Percentiles rank a stretch among this genome's conserved stretches.
These are phyloP conservation scores for Suhomyces bolitotheri DNA, from an alignment of 1,139 yeast species.

Conservation along the genomic window DNA sequence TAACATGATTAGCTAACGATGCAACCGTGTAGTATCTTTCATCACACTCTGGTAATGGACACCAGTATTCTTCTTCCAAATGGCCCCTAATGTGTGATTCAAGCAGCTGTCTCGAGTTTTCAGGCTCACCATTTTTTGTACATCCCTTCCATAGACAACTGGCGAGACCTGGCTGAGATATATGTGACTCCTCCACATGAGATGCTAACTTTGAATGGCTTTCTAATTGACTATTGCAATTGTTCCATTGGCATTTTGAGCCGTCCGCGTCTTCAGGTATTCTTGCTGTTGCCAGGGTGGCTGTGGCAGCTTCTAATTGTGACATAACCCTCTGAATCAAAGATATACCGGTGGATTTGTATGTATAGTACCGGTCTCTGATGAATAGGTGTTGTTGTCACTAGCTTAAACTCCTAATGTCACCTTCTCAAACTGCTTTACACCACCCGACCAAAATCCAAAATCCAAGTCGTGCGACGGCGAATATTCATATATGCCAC, in stretches of 20 bases:
- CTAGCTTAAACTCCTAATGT: too few relatives aligned
- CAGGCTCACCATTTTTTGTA: slow-evolving; percentile 51
- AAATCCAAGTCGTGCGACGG: neutral
- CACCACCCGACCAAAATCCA: too few relatives aligned
- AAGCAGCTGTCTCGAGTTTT: slow-evolving; percentile 60
- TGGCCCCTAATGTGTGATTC: slow-evolving; percentile 65
- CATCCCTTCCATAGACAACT: slow-evolving; percentile 66
- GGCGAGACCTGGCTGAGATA: slow-evolving; percentile 23
- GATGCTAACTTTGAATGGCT: slow-evolving; percentile 26
- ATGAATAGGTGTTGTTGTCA: too few relatives aligned
- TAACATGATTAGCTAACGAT: slow-evolving; percentile 63
- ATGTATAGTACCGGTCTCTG: too few relatives aligned
- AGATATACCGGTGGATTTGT: too few relatives aligned
- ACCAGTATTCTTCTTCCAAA: slow-evolving; percentile 66
- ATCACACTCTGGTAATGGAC: slow-evolving; percentile 71
- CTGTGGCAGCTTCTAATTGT: too few relatives aligned
- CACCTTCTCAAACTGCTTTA: too few relatives aligned
- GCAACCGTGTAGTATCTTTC: slow-evolving; percentile 60
- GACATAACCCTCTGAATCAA: too few relatives aligned
- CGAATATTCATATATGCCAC: neutral
- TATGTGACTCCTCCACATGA: slow-evolving; percentile 35
- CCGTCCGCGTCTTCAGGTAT: too few relatives aligned
- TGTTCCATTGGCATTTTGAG: slow-evolving; percentile 38
- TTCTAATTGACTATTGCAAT: slow-evolving; percentile 26
- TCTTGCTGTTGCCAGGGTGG: too few relatives aligned